Evolutionary conservation across 1,284 basidiomycete species (phyloP), one percentile per base, ranked within the genome.

Genomic region (Abortiporus biennis): DNA sequence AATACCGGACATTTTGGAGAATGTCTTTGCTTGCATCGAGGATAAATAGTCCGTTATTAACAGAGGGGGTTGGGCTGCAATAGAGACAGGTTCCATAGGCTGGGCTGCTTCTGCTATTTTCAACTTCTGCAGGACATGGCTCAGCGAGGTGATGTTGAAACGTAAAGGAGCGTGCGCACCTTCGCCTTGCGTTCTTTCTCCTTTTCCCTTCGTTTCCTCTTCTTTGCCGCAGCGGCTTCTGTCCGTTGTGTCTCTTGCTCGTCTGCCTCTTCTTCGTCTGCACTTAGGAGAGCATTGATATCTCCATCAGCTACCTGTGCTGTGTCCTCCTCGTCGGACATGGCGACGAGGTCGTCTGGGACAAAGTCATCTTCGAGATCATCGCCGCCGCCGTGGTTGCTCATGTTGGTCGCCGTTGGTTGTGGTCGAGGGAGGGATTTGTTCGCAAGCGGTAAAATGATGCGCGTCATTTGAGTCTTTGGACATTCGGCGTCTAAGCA

Each of bases 361-460:
- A 85, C 67, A 56, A 85, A 87, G 54, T 90, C 85, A 55, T 91
- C 87, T 33, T 84, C 83, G 15, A 91, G 70, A 64, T 85, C 85
- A 67, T 92, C 89, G 33, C 82, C 84, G 42, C 66, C 60, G 48
- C 61, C 61, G 37, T 43, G 56, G 48, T 48, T 53, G 64, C 64
- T 62, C 32, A 45, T 39, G 37, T 38, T 50, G 33, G 24, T 30
- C 9, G 30, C 30, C 11, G 31, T 25, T 13, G 21, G 8, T 40
- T 16, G 24, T 12, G 13, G 38, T 31, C 36, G 22, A 17, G 19
- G 13, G 21, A 20, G 34, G 22, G 15, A 15, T 38, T 38, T 38
- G 36, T n/a, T n/a, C n/a, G n/a, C n/a, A n/a, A n/a, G n/a, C n/a
- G n/a, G n/a, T n/a, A n/a, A n/a, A n/a, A n/a, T n/a, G n/a, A 38